Conservation (phyloP, 2,329 filamentous ascomycete genomes). For the Aspergillus aculeatinus region DNA sequence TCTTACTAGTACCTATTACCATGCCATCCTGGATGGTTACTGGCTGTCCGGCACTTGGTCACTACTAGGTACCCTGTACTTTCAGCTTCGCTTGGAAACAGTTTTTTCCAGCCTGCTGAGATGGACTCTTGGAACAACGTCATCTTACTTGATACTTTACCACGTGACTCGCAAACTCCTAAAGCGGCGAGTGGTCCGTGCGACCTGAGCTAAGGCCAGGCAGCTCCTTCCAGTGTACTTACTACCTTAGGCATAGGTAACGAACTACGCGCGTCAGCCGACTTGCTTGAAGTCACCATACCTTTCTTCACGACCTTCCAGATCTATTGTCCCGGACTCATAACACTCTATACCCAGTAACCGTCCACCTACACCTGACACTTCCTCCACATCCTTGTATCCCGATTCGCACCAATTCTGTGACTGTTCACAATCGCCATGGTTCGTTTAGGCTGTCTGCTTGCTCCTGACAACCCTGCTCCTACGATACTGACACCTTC, state of each 20-base stretch:
- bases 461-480: slow-evolving; percentile 8
- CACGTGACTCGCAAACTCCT: not conserved
- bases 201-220: not conserved
- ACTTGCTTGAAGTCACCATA: not conserved
- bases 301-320: not conserved
- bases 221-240: not conserved
- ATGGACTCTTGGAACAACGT: not conserved
- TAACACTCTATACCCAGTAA: not conserved
- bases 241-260: no score
- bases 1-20: no score
- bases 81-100: no score
- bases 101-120: no score
- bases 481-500: slow-evolving; percentile 17
- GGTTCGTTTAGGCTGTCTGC: slow-evolving; percentile 17
- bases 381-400: not conserved
- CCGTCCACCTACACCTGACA: not conserved
- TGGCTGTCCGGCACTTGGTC: no score
- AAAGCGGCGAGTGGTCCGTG: not conserved
- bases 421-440: slow-evolving; percentile 14
- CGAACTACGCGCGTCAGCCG: no score
- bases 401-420: not conserved
- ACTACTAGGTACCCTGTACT: no score
- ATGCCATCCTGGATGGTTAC: no score
- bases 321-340: not conserved
- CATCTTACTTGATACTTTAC: not conserved